phyloP scores from a whole-genome alignment of 2,329 filamentous ascomycete genomes.

The Apiospora sp. region DNA sequence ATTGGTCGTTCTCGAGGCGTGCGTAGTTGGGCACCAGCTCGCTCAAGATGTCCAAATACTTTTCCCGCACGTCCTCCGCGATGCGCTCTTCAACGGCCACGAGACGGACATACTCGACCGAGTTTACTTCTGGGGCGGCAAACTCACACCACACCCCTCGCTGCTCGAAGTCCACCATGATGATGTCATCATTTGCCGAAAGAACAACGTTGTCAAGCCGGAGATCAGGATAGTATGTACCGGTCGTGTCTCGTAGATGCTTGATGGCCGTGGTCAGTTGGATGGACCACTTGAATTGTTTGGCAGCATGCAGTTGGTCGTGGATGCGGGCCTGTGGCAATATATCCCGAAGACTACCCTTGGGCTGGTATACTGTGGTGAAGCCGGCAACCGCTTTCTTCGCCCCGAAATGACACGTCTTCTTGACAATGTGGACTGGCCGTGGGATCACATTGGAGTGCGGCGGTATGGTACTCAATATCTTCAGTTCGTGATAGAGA shows the following conservation, averaged over 20 bases:
- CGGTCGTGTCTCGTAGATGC: slow-evolving; percentile 55
- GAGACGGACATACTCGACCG: slow-evolving; percentile 64
- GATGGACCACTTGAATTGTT: slow-evolving; percentile 61
- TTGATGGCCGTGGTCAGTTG: slow-evolving; percentile 61
- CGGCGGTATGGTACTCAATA: slow-evolving; percentile 58
- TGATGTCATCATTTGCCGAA: slow-evolving; percentile 52
- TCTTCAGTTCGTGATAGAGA: slow-evolving; percentile 67
- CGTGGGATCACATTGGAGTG: slow-evolving; percentile 61
- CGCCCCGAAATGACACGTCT: slow-evolving; percentile 62
- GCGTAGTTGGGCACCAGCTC: slow-evolving; percentile 58
- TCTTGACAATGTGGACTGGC: slow-evolving; percentile 63
- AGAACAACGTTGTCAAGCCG: slow-evolving; percentile 67
- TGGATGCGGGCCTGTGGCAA: slow-evolving; percentile 60
- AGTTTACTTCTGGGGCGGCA: slow-evolving; percentile 66
- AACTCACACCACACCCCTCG: slow-evolving; percentile 70
- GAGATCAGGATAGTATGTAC: slow-evolving; percentile 64
- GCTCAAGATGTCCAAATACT: slow-evolving; percentile 51
- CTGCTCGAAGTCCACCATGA: slow-evolving; percentile 71
- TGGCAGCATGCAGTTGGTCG: slow-evolving; percentile 48
- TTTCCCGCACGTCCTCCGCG: slow-evolving; percentile 47
- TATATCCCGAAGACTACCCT: slow-evolving; percentile 63
- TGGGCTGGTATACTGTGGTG: slow-evolving; percentile 59
- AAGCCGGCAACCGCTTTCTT: slow-evolving; percentile 66
- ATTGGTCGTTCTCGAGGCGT: slow-evolving; percentile 50
- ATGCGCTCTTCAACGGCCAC: slow-evolving; percentile 59